Percentiles rank a stretch among this genome's conserved stretches.
Conservation (phyloP, 805 yeast genomes). For the Wickerhamiella galacta region DNA sequence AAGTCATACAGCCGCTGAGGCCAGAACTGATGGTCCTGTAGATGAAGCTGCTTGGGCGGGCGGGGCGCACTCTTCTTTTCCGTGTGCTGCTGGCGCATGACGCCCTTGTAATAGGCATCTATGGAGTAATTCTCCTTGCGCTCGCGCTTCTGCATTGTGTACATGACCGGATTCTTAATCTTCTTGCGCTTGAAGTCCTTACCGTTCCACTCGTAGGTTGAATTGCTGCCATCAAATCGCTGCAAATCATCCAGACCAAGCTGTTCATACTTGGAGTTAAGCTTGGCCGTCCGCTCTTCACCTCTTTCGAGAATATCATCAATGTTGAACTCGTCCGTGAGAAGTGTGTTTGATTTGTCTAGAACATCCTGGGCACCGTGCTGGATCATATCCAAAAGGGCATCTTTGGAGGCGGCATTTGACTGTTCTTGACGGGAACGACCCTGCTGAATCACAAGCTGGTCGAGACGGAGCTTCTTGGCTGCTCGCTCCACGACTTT, state of each 20-base stretch:
- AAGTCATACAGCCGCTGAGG: constrained; percentile 61
- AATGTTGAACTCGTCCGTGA: constrained; percentile 34
- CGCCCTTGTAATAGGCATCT: constrained; percentile 74
- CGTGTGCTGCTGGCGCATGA: constrained; percentile 29
- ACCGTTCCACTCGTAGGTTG: constrained; percentile 96
- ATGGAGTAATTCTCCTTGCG: constrained; percentile 53
- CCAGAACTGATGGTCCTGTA: constrained; percentile 83
- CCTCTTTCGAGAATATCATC: constrained; percentile 71
- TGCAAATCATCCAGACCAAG: constrained; percentile 88
- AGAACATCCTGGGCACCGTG: constrained; percentile 88
- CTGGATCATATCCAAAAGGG: constrained; percentile 85
- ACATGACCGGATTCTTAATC: constrained; percentile 32
- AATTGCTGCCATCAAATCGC: constrained; percentile 63
- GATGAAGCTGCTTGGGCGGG: constrained; percentile 68
- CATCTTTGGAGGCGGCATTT: constrained; percentile 42
- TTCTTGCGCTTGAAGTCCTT: constrained; percentile 48
- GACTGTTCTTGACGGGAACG: constrained; percentile 33
- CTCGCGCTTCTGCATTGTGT: constrained; percentile 57
- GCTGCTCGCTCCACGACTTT: constrained; percentile 93
- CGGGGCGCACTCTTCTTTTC: constrained; percentile 44
- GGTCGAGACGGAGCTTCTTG: constrained; percentile 81
- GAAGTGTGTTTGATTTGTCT: constrained; percentile 27
- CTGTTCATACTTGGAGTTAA: constrained; percentile 68
- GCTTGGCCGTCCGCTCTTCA: constrained; percentile 57
- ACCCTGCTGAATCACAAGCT: constrained; percentile 90